Evolutionary conservation across 148 eudicot species (phyloP), one percentile per base, ranked within the genome.

Genomic region (Salicornia ramosissima): DNA sequence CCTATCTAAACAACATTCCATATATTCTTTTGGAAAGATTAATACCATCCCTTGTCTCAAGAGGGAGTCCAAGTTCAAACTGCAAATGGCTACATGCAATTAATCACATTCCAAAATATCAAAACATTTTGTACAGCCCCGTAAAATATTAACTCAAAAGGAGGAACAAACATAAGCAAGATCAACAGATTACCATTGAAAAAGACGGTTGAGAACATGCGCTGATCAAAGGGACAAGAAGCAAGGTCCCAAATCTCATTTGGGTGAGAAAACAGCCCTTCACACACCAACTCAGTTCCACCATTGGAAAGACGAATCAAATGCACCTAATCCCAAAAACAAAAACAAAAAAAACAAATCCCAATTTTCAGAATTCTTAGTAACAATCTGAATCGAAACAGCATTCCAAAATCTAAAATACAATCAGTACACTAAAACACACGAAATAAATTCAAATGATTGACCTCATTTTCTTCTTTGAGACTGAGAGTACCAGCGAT

Each of bases 161-260:
- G n/a, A n/a, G n/a, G n/a, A n/a, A n/a, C n/a, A n/a, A n/a, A n/a
- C n/a, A n/a, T n/a, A n/a, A n/a, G n/a, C n/a, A n/a, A n/a, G n/a
- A n/a, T n/a, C n/a, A n/a, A n/a, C n/a, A n/a, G n/a, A n/a, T n/a
- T 86, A 91, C 98, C 95, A 36, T 87, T 79, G 28, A 84, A 91
- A 75, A 80, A 91, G 10, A 89, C 97, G 7, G 99, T 94, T 42
- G 99, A 91, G 80, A 94, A 94, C 50, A 94, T 82, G 62, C 99
- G 90, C 58, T 90, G 99, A 80, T 94, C 97, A 67, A 87, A 94
- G 25, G 97, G 99, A 71, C 97, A 94, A 39, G 97, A 94, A 73
- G 97, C 83, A 46, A 91, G 85, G 80, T 91, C 99, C 97, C 99
- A 94, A 46, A 94, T 91, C 88, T 91, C 97, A 74, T 91, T 84